phyloP scores from a whole-genome alignment of 2,329 filamentous ascomycete genomes.

The Epichloe baconii region DNA sequence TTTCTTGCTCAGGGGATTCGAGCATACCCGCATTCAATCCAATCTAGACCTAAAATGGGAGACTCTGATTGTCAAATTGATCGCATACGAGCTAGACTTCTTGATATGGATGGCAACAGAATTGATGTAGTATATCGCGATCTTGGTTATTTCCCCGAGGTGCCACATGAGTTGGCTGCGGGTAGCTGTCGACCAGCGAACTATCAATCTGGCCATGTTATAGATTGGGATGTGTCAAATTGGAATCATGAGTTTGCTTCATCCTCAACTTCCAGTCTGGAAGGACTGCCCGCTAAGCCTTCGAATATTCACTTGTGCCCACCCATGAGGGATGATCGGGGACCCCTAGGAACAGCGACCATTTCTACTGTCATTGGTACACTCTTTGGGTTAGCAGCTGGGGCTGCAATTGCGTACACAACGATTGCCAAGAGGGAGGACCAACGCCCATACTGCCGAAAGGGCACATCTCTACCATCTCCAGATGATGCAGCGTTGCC shows the following conservation, averaged over 20 bases:
- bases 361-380: constrained; percentile 59
- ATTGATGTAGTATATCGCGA: constrained; percentile 57
- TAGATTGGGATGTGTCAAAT: background rate
- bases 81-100: constrained; percentile 39
- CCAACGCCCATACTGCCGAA: constrained; percentile 28
- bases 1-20: constrained; percentile 60
- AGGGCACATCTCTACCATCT: constrained; percentile 12
- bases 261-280: background rate
- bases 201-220: background rate
- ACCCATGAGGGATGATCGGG: background rate
- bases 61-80: constrained; percentile 4
- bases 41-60: background rate
- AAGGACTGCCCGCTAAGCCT: background rate
- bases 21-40: constrained; percentile 40
- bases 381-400: constrained; percentile 65
- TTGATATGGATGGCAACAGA: constrained; percentile 73
- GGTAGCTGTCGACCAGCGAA: background rate
- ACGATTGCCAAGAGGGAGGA: constrained; percentile 41
- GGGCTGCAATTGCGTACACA: constrained; percentile 50
- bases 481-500: background rate
- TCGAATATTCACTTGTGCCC: background rate
- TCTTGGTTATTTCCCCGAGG: constrained; percentile 12
- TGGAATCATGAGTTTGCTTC: background rate
- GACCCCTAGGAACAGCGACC: constrained; percentile 18
- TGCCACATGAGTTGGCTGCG: background rate